Percentiles rank a stretch among this genome's conserved stretches.
phyloP scores from a whole-genome alignment of 371 early-diverging fungal species.

The Zopfochytrium polystomum region DNA sequence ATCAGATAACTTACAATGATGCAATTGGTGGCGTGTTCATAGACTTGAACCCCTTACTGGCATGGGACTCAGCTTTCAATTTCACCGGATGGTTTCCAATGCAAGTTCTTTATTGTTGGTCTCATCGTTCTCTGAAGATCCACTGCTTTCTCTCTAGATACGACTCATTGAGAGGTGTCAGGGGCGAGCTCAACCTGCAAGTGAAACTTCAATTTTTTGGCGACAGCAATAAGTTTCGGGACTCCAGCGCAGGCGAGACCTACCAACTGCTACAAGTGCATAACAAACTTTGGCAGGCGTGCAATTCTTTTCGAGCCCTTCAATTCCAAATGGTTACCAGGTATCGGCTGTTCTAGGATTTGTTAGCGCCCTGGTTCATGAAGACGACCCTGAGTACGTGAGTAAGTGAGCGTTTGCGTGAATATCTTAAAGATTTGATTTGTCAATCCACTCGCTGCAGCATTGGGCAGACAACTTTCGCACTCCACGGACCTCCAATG shows the following conservation, averaged over 20 bases:
- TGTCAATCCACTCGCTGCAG: constrained; percentile 5
- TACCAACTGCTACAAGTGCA: not conserved
- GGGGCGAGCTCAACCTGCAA: constrained; percentile 67
- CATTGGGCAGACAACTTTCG: constrained; percentile 60
- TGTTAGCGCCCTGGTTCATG: constrained; percentile 58
- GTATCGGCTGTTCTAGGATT: constrained; percentile 56
- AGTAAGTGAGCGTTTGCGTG: too few relatives aligned
- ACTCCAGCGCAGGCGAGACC: constrained; percentile 24
- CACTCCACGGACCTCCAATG: constrained; percentile 69
- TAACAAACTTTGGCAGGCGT: constrained; percentile 45
- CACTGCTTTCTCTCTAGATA: too few relatives aligned
- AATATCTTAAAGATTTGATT: too few relatives aligned
- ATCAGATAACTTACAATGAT: constrained; percentile 72
- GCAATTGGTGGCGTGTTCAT: constrained; percentile 68
- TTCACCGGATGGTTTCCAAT: constrained; percentile 73
- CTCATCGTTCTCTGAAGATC: too few relatives aligned
- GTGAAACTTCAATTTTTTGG: constrained; percentile 72
- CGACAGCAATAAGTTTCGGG: constrained; percentile 54
- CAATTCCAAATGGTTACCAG: constrained; percentile 49
- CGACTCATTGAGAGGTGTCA: constrained; percentile 58
- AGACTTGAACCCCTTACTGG: constrained; percentile 68
- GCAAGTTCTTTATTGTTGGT: constrained; percentile 41
- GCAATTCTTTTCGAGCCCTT: constrained; percentile 58
- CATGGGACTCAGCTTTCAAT: constrained; percentile 54
- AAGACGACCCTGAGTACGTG: constrained; percentile 75